phyloP scores from a whole-genome alignment of 2,329 filamentous ascomycete species.

The Penicillium sp. region DNA sequence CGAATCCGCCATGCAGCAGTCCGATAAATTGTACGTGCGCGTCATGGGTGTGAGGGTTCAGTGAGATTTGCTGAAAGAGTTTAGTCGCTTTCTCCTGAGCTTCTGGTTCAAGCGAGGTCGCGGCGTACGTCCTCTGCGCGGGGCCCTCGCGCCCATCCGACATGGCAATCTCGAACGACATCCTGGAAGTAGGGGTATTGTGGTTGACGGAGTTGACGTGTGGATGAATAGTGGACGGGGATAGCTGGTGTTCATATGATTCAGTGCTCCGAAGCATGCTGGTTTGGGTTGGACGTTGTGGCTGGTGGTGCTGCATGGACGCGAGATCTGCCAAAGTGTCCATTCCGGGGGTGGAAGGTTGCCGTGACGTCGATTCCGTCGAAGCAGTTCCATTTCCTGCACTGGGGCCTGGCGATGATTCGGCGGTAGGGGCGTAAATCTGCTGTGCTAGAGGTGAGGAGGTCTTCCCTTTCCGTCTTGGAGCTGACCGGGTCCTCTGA shows the following conservation, averaged over 20 bases:
- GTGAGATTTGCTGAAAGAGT: slow-evolving; percentile 42
- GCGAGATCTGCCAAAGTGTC: slow-evolving; percentile 49
- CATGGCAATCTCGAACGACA: slow-evolving; percentile 46
- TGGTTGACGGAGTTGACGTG: slow-evolving; percentile 37
- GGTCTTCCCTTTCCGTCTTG: slow-evolving; percentile 34
- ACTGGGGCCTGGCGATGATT: slow-evolving; percentile 35
- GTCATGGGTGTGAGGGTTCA: slow-evolving; percentile 47
- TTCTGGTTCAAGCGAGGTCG: slow-evolving; percentile 41
- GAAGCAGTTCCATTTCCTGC: slow-evolving; percentile 37
- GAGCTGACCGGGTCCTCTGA: slow-evolving; percentile 35
- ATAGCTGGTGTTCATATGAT: slow-evolving; percentile 43
- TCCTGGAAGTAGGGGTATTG: slow-evolving; percentile 41
- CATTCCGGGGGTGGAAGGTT: slow-evolving; percentile 47
- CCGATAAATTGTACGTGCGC: slow-evolving; percentile 47
- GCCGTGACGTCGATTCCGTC: slow-evolving; percentile 35
- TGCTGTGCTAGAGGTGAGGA: slow-evolving; percentile 45
- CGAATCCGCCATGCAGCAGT: slow-evolving; percentile 46
- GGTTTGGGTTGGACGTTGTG: slow-evolving; percentile 39
- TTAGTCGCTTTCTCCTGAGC: slow-evolving; percentile 42
- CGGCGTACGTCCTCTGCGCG: slow-evolving; percentile 40
- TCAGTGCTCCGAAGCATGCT: slow-evolving; percentile 37
- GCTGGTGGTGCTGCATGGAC: slow-evolving; percentile 47
- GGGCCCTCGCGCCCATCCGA: slow-evolving; percentile 40
- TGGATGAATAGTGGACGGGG: slow-evolving; percentile 42
- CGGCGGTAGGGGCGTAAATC: slow-evolving; percentile 38